Evolutionary conservation across 768 basidiomycete genomes (phyloP).

Genomic region (Boletales sp.): DNA sequence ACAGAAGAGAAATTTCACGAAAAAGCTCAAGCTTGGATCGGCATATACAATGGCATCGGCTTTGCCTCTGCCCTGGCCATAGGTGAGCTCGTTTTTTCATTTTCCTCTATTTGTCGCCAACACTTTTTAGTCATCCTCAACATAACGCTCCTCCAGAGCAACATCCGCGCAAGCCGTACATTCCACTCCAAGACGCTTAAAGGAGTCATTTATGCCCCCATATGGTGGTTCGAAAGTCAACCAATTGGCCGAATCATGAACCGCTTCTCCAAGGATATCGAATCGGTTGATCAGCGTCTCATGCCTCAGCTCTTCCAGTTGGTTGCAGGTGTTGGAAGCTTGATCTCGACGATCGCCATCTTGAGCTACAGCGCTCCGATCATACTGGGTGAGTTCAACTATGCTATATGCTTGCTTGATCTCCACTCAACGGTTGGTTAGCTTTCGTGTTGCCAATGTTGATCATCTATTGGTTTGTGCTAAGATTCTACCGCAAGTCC

Average conservation of each 20-base stretch:
- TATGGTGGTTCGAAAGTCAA: slow-evolving; percentile 31
- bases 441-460: slow-evolving; percentile 22
- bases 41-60: slow-evolving; percentile 28
- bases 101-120: not conserved
- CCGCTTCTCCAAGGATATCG: slow-evolving; percentile 42
- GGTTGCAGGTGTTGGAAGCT: slow-evolving; percentile 21
- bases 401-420: slow-evolving; percentile 6
- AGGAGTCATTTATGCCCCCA: slow-evolving; percentile 23
- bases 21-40: slow-evolving; percentile 26
- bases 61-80: slow-evolving; percentile 14
- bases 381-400: slow-evolving; percentile 34
- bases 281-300: slow-evolving; percentile 37
- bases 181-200: slow-evolving; percentile 22
- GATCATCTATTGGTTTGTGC: slow-evolving; percentile 39
- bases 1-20: slow-evolving; percentile 21
- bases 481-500: slow-evolving; percentile 45
- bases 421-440: slow-evolving; percentile 18
- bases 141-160: slow-evolving; percentile 22
- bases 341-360: slow-evolving; percentile 23
- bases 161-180: slow-evolving; percentile 24
- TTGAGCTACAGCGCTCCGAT: slow-evolving; percentile 25
- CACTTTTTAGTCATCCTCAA: slow-evolving; percentile 22
- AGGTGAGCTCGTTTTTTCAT: slow-evolving; percentile 7
- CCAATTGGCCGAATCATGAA: slow-evolving; percentile 46
- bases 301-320: slow-evolving; percentile 29